Evolutionary conservation across 2,329 filamentous ascomycete genomes (phyloP).

Genomic region (Chaetomium globosum): DNA sequence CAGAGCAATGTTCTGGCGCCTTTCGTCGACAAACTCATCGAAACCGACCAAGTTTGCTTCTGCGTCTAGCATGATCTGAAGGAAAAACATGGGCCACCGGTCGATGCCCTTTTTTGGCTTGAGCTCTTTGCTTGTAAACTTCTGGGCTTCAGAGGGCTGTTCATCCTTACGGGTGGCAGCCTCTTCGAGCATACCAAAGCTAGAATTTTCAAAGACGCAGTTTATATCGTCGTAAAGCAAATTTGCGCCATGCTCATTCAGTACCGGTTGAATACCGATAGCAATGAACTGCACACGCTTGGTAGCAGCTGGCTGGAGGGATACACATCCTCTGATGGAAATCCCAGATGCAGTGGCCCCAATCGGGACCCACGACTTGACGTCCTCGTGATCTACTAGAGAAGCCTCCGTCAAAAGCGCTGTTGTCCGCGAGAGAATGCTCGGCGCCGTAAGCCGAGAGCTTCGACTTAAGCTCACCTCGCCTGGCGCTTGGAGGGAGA

Average conservation of each 20-base stretch:
- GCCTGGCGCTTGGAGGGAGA: slow-evolving; percentile 43
- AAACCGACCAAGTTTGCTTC: slow-evolving; percentile 23
- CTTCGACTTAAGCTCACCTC: slow-evolving; percentile 12
- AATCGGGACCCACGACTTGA: slow-evolving; percentile 67
- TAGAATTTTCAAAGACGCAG: slow-evolving; percentile 71
- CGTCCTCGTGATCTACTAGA: slow-evolving; percentile 57
- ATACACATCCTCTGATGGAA: slow-evolving; percentile 71
- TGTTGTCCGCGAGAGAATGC: slow-evolving; percentile 43
- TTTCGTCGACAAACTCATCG: slow-evolving; percentile 51
- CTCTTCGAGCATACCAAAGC: slow-evolving; percentile 68
- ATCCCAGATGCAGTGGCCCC: slow-evolving; percentile 66
- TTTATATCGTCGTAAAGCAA: slow-evolving; percentile 79
- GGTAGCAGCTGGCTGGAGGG: slow-evolving; percentile 67
- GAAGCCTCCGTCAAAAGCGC: slow-evolving; percentile 67
- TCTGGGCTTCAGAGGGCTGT: slow-evolving; percentile 47
- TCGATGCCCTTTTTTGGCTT: slow-evolving; percentile 69
- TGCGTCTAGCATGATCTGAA: slow-evolving; percentile 60
- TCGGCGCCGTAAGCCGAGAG: slow-evolving; percentile 25
- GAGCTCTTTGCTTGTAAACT: slow-evolving; percentile 54
- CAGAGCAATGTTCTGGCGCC: slow-evolving; percentile 53
- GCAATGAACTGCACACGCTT: slow-evolving; percentile 80
- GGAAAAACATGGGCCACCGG: slow-evolving; percentile 84
- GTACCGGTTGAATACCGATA: slow-evolving; percentile 70
- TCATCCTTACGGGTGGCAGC: slow-evolving; percentile 44
- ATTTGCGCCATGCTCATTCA: slow-evolving; percentile 58